Percentiles rank a stretch among this genome's conserved stretches.
Conservation (phyloP, 176 grass and related monocot species). For the Echinochloa phyllopogon region DNA sequence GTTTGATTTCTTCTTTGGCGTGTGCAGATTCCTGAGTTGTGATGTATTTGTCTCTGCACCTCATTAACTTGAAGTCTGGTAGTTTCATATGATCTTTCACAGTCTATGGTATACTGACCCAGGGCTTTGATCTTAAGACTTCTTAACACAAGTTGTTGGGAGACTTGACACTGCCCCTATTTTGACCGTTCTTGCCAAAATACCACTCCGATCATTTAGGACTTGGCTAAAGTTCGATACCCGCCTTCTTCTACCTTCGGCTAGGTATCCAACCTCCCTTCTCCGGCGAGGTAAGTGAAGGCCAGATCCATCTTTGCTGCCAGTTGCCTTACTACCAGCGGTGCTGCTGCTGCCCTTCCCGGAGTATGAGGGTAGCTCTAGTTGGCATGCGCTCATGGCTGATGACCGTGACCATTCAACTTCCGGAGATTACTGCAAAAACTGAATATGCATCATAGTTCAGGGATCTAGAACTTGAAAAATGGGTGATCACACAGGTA, state of each 20-base stretch:
- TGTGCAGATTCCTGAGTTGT: background rate
- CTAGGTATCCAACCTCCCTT: background rate
- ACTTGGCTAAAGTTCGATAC: background rate
- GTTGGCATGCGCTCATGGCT: background rate
- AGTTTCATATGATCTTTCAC: background rate
- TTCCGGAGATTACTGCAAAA: background rate
- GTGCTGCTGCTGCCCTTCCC: no score
- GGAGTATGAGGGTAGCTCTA: no score
- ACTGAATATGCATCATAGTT: background rate
- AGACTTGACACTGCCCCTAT: background rate
- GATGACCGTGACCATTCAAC: background rate
- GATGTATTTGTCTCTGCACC: background rate
- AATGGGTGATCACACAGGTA: background rate
- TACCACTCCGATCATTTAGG: background rate
- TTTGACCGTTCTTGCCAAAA: background rate
- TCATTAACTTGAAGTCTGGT: background rate
- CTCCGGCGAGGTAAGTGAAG: background rate
- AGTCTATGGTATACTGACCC: background rate
- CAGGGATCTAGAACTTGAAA: background rate
- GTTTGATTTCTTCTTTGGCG: constrained; percentile 8
- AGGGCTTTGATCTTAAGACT: background rate
- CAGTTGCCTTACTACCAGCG: no score
- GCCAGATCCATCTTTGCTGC: no score
- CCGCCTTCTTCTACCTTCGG: background rate
- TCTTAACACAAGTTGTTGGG: no score